phyloP scores from a whole-genome alignment of 2,329 filamentous ascomycete genomes.

The Fusarium continuum region DNA sequence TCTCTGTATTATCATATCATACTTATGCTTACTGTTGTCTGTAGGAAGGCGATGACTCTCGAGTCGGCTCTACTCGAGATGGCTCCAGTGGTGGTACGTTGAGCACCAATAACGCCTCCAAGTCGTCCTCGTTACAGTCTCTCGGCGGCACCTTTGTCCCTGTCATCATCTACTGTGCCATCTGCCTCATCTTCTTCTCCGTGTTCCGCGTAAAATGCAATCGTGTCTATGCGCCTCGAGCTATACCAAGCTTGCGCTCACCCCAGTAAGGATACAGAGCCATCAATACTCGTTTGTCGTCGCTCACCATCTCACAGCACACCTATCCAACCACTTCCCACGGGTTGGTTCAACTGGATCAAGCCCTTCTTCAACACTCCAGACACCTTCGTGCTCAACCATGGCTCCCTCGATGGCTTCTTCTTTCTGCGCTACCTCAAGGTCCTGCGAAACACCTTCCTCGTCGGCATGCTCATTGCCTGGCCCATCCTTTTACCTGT shows the following conservation, averaged over 20 bases:
- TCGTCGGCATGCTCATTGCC: slow-evolving; percentile 84
- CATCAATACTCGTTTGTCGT: slow-evolving; percentile 11
- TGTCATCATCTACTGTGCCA: slow-evolving; percentile 58
- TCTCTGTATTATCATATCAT: neutral
- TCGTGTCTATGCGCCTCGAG: slow-evolving; percentile 65
- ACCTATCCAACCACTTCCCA: slow-evolving; percentile 67
- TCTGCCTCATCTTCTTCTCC: slow-evolving; percentile 62
- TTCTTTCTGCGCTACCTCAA: slow-evolving; percentile 79
- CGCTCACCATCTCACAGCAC: slow-evolving; percentile 51
- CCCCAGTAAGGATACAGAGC: slow-evolving; percentile 47
- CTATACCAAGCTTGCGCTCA: slow-evolving; percentile 59
- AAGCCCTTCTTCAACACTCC: slow-evolving; percentile 70
- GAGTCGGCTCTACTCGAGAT: slow-evolving; percentile 49
- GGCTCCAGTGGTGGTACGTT: slow-evolving; percentile 49
- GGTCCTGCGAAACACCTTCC: slow-evolving; percentile 81
- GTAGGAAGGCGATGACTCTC: slow-evolving; percentile 44
- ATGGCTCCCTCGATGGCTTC: slow-evolving; percentile 92
- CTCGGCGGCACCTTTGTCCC: slow-evolving; percentile 63
- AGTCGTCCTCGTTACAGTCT: slow-evolving; percentile 49
- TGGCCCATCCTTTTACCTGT: slow-evolving; percentile 89
- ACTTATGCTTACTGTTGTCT: neutral
- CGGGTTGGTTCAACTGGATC: slow-evolving; percentile 74
- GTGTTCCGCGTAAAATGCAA: slow-evolving; percentile 56
- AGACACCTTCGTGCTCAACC: slow-evolving; percentile 85
- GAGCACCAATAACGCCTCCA: slow-evolving; percentile 46